phyloP scores from a whole-genome alignment of 331 rosid genomes.

The Quercus lobata region DNA sequence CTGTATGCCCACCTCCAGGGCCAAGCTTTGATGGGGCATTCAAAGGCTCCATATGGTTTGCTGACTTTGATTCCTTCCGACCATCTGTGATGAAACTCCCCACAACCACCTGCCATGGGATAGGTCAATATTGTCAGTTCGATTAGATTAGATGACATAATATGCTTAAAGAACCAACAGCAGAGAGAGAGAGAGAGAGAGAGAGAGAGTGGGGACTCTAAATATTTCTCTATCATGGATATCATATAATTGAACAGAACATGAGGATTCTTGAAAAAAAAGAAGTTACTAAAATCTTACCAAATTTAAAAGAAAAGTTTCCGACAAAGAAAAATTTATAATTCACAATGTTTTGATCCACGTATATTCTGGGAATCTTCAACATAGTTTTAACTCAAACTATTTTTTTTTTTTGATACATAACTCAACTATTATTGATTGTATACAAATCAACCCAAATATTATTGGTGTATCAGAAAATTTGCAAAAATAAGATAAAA shows the following conservation, averaged over 20 bases:
- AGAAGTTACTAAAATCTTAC: too few relatives aligned
- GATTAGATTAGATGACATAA: neutral
- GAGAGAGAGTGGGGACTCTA: too few relatives aligned
- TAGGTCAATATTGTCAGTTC: neutral
- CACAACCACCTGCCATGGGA: conserved; percentile 50
- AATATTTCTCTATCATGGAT: too few relatives aligned
- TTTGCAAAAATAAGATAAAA: neutral
- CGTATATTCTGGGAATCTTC: too few relatives aligned
- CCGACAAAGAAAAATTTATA: too few relatives aligned
- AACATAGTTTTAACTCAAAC: neutral
- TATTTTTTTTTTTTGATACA: too few relatives aligned
- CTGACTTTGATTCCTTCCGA: conserved; percentile 32
- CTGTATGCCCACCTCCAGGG: conserved; percentile 30
- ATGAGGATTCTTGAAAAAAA: too few relatives aligned
- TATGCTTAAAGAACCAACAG: neutral
- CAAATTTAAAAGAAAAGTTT: too few relatives aligned
- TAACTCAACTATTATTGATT: neutral
- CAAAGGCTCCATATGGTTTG: conserved; percentile 19
- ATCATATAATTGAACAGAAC: too few relatives aligned
- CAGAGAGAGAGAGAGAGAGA: neutral
- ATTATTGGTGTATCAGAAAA: neutral
- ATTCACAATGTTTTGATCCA: too few relatives aligned
- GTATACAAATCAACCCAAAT: neutral
- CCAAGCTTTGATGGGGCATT: conserved; percentile 26
- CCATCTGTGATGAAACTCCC: conserved; percentile 49